phyloP scores from a whole-genome alignment of 1,139 yeast genomes.

The Hemisphaericaspora xylofermentans region DNA sequence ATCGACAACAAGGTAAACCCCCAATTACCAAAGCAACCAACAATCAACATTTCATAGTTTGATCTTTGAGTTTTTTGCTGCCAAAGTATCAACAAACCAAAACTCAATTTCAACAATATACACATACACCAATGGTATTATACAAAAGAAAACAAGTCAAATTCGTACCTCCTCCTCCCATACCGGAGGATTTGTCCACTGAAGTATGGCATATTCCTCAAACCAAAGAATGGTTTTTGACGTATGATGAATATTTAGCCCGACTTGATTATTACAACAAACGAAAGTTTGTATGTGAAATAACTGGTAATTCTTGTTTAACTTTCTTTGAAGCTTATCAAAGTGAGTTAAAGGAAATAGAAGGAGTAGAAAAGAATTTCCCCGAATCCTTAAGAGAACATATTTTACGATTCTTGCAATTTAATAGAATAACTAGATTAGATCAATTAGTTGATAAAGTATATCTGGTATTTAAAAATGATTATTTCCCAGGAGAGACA shows the following conservation, averaged over 20 bases:
- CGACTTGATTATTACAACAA: slow-evolving; percentile 70
- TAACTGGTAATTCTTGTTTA: slow-evolving; percentile 89
- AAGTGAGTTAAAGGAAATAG: slow-evolving; percentile 67
- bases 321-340: slow-evolving; percentile 87
- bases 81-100: neutral
- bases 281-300: slow-evolving; percentile 88
- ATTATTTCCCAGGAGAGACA: slow-evolving; percentile 88
- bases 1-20: too few species aligned
- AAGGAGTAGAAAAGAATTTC: slow-evolving; percentile 73
- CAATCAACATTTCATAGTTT: too few species aligned
- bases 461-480: slow-evolving; percentile 69
- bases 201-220: slow-evolving; percentile 77
- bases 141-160: slow-evolving; percentile 71
- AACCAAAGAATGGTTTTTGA: slow-evolving; percentile 83
- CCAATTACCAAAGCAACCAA: too few species aligned
- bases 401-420: slow-evolving; percentile 78
- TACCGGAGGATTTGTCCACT: slow-evolving; percentile 52
- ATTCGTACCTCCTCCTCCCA: slow-evolving; percentile 52
- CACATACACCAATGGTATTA: slow-evolving; percentile 48
- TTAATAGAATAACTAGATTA: slow-evolving; percentile 77
- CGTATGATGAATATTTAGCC: slow-evolving; percentile 71
- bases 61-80: too few species aligned
- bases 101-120: neutral
- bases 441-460: slow-evolving; percentile 88
- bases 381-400: slow-evolving; percentile 94